phyloP scores from a whole-genome alignment of 148 eudicot genomes.

The Rhododendron mucronatum region DNA sequence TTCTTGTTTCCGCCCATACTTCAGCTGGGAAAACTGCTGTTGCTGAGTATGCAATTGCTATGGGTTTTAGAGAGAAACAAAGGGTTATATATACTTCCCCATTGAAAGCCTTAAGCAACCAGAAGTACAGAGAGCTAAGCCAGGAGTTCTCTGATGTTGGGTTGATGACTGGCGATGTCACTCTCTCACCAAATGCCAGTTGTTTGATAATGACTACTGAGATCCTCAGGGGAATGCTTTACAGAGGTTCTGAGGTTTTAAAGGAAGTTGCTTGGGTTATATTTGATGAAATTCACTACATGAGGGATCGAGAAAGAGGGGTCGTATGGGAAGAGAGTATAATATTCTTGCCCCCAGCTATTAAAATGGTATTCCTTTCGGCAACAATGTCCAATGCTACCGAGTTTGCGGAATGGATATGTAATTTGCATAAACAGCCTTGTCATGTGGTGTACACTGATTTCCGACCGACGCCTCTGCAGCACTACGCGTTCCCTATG shows the following conservation, averaged over 20 bases:
- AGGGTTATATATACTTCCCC: constrained; percentile 92
- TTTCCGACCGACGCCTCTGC: constrained; percentile 91
- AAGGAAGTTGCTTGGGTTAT: constrained; percentile 98
- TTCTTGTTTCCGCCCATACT: constrained; percentile 90
- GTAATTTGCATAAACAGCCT: constrained; percentile 90
- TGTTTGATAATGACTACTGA: constrained; percentile 97
- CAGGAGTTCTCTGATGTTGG: constrained; percentile 92
- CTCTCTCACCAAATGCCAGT: constrained; percentile 78
- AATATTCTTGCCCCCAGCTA: constrained; percentile 79
- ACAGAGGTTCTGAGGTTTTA: constrained; percentile 83
- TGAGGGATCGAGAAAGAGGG: constrained; percentile 97
- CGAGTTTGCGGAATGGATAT: constrained; percentile 98
- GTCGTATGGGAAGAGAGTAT: constrained; percentile 99
- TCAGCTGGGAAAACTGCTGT: constrained; percentile 97
- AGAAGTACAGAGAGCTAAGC: constrained; percentile 78
- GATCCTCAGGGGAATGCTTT: constrained; percentile 92
- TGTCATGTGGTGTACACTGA: constrained; percentile 99
- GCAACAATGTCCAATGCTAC: constrained; percentile 99
- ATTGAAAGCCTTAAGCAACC: constrained; percentile 83
- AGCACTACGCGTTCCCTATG: constrained; percentile 91
- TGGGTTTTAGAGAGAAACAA: constrained; percentile 80
- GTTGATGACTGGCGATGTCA: constrained; percentile 94
- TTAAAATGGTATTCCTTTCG: constrained; percentile 92
- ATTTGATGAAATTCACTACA: constrained; percentile 95
- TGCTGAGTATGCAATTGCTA: constrained; percentile 94